Evolutionary conservation across 768 basidiomycete genomes (phyloP), one percentile per base, ranked within the genome.

Genomic region (Suillus fuscotomentosus): DNA sequence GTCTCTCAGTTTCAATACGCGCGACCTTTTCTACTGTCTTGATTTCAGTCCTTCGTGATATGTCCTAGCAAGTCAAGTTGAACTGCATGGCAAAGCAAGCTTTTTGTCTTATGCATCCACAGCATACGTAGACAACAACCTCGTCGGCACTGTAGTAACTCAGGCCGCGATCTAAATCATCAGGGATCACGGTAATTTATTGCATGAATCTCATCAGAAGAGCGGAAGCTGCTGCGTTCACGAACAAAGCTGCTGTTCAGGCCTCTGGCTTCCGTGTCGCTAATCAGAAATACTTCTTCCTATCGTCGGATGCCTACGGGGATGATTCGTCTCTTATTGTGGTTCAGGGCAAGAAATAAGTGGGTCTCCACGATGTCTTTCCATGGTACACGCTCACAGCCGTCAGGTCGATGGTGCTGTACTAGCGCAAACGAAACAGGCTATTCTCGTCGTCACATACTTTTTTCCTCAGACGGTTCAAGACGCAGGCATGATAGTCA

Each of bases 71-170:
- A 87, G 67, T 89, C 91, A 66, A 42, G 53, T 34, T 6, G 88
- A 90, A 72, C 69, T 88, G 77, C 31, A 9, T 10, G 13, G n/a
- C 27, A 48, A 24, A 17, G 34, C 50, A 39, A 27, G n/a, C 20
- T 20, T 42, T 15, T 17, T 3, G 41, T 38, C 24, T 6, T 13
- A 13, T 55, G 7, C 51, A 10, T 70, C 41, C 34, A 34, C 72
- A 95, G 94, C 83, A 66, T 93, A 94, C 79, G 90, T 95, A 76
- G 91, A 95, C 75, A 81, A 79, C 72, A 87, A 92, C 75, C 86
- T 96, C 63, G 75, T 96, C 70, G 91, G 86, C 42, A 88, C 79
- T 66, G 87, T 87, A 78, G 79, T 97, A 72, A n/a, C 79, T 27
- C 83, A 84, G 70, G 95, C 93, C 45, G 94, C 94, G 4, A 75